Conservation (phyloP, 257 asterid genomes). For the Rauvolfia tetraphylla region DNA sequence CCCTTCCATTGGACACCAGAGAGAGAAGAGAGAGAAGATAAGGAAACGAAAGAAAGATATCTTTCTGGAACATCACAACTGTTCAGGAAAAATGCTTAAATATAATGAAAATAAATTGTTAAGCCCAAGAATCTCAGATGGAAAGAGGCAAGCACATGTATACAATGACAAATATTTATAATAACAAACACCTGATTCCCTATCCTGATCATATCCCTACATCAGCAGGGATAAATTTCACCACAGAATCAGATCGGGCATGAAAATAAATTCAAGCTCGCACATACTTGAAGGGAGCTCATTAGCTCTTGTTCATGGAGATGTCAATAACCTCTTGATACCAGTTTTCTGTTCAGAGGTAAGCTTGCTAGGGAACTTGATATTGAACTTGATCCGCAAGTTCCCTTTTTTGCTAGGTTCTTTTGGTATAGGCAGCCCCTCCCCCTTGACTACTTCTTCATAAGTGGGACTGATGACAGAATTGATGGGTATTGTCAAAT, state of each 20-base stretch:
- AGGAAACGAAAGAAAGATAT: neutral
- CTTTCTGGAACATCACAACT: too few species aligned
- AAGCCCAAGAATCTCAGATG: neutral
- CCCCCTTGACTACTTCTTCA: constrained; percentile 78
- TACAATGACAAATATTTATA: neutral
- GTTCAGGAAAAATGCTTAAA: neutral
- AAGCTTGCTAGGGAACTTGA: constrained; percentile 80
- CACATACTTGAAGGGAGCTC: neutral
- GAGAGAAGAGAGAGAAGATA: neutral
- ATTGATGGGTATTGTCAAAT: constrained; percentile 54
- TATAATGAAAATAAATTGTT: neutral
- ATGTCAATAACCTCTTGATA: constrained; percentile 56
- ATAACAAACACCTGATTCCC: neutral
- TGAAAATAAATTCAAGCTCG: neutral
- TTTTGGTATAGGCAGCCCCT: constrained; percentile 93
- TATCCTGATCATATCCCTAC: constrained; percentile 1
- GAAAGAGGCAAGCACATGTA: neutral
- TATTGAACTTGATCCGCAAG: constrained; percentile 64
- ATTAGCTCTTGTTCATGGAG: constrained; percentile 27
- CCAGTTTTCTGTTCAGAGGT: constrained; percentile 87
- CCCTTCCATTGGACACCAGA: neutral
- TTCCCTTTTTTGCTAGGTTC: constrained; percentile 84
- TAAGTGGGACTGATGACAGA: constrained; percentile 59
- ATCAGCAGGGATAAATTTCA: neutral
- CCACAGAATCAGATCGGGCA: neutral